Percentiles rank a stretch among this genome's conserved stretches.
phyloP scores from a whole-genome alignment of 257 asterid genomes.

The Pogostemon cablin region DNA sequence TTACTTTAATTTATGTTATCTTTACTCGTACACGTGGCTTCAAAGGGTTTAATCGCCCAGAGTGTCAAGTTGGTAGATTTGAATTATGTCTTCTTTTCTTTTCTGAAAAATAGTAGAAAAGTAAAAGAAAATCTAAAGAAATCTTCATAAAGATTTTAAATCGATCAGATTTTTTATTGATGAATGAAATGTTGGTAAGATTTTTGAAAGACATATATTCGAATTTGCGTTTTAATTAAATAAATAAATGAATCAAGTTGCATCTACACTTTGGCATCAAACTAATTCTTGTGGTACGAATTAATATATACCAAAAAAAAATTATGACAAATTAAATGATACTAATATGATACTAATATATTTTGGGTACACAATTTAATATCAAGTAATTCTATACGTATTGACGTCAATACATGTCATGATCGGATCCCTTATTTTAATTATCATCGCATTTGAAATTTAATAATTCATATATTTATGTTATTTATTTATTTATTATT shows the following conservation, averaged over 20 bases:
- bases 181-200: background rate
- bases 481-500: too few species aligned
- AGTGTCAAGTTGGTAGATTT: conserved; percentile 9
- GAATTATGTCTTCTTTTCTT: background rate
- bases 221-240: background rate
- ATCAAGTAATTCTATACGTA: too few species aligned
- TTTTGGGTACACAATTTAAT: too few species aligned
- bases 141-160: background rate
- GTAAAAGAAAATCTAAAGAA: background rate
- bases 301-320: background rate
- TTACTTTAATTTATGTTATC: conserved; percentile 19
- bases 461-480: too few species aligned
- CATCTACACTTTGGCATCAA: background rate
- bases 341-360: too few species aligned
- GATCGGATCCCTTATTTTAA: too few species aligned
- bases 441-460: too few species aligned
- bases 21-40: conserved; percentile 33
- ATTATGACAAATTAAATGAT: background rate
- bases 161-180: background rate
- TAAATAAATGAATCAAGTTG: background rate
- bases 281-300: background rate
- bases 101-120: background rate
- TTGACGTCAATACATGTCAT: too few species aligned
- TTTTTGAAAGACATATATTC: background rate
- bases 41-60: conserved; percentile 31